These are phyloP conservation scores for Alnus rubra DNA, from an alignment of 306 rosid genomes.

Conservation along the genomic window DNA sequence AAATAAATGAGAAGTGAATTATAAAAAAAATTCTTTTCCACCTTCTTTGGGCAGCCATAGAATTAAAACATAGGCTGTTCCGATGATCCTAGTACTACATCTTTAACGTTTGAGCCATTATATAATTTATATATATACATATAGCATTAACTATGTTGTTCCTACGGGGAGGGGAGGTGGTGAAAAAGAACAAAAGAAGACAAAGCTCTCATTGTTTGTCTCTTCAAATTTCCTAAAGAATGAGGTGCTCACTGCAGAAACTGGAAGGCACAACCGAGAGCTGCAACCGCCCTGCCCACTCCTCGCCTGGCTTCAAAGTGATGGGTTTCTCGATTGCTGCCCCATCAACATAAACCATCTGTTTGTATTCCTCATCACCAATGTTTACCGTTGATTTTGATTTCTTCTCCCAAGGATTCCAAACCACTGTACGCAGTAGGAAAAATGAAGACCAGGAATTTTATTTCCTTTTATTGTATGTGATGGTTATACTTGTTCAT, in stretches of 20 bases:
- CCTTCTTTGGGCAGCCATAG: neutral
- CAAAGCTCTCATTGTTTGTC: neutral
- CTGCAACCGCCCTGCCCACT: conserved; percentile 86
- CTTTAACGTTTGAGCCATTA: conserved; percentile 7
- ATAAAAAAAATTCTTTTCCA: neutral
- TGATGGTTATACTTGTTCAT: neutral
- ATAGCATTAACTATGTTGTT: conserved; percentile 14
- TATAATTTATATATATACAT: neutral
- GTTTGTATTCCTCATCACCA: conserved; percentile 89
- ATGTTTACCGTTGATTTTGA: conserved; percentile 76
- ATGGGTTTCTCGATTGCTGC: conserved; percentile 78
- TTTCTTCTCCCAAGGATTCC: conserved; percentile 99
- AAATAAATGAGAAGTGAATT: neutral
- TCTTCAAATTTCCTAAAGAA: conserved; percentile 39
- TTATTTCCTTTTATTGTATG: neutral
- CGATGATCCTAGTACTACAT: neutral
- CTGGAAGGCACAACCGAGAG: conserved; percentile 82
- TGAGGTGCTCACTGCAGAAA: conserved; percentile 69
- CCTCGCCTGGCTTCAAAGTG: conserved; percentile 87
- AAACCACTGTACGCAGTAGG: conserved; percentile 48
- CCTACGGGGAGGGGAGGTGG: neutral
- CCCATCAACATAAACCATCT: conserved; percentile 90
- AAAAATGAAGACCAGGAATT: neutral
- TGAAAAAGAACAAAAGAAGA: neutral
- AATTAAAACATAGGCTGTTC: neutral